Evolutionary conservation across 2,329 filamentous ascomycete species (phyloP).

Genomic region (Penicillium griseofulvum): DNA sequence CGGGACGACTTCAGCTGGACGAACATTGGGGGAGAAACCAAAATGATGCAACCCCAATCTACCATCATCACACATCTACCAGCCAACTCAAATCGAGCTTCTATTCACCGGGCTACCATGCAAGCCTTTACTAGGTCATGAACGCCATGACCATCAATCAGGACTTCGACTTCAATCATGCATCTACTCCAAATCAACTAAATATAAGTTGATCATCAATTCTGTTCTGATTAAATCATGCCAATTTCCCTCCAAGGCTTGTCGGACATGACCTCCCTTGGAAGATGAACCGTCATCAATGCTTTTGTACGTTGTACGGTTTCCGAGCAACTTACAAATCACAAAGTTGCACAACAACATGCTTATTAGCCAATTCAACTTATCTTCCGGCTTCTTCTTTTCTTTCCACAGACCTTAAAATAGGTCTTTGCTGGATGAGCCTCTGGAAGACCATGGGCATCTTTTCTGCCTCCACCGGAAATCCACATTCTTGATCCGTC

Average conservation of each 20-base stretch:
- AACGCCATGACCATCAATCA: not conserved
- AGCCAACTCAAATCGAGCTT: not conserved
- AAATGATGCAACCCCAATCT: not conserved
- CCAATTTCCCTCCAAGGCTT: not conserved
- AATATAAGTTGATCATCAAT: not conserved
- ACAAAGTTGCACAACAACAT: not conserved
- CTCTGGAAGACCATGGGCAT: not conserved
- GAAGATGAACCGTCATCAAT: not conserved
- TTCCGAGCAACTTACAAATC: not conserved
- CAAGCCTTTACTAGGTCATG: not conserved
- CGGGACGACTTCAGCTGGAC: not conserved
- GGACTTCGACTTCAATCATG: not conserved
- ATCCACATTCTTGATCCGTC: not conserved
- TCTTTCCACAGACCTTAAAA: not conserved
- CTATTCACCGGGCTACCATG: not conserved
- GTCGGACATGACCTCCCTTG: not conserved
- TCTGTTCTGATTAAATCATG: not conserved
- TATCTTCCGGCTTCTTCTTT: not conserved
- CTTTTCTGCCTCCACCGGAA: not conserved
- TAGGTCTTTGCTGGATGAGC: not conserved
- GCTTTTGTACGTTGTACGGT: not conserved
- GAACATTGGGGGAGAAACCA: not conserved
- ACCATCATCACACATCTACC: not conserved
- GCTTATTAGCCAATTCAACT: not conserved
- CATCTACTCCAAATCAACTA: not conserved